Percentiles rank a stretch among this genome's conserved stretches.
Evolutionary conservation across 148 eudicot genomes (phyloP).

Genomic region (Polygonum maritimum): DNA sequence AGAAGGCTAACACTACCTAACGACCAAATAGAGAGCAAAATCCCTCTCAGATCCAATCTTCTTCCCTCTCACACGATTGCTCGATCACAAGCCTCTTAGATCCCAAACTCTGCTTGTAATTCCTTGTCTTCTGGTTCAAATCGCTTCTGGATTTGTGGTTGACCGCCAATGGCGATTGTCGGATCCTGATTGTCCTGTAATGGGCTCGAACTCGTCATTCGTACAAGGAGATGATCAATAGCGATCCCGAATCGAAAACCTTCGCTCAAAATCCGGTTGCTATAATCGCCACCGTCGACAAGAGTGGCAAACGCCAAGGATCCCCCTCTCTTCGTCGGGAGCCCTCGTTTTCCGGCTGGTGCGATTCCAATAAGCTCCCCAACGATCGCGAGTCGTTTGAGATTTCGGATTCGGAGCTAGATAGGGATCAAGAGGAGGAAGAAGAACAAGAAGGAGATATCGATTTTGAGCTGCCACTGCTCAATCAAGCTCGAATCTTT

Average conservation of each 20-base stretch:
- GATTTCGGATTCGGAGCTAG: conserved; percentile 14
- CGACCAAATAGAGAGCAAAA: background rate
- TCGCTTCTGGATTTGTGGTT: background rate
- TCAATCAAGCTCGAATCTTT: conserved; percentile 7
- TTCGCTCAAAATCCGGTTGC: conserved; percentile 10
- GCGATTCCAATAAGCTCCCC: conserved; percentile 18
- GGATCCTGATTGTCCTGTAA: background rate
- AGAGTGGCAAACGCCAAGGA: conserved; percentile 9
- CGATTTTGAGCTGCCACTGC: conserved; percentile 34
- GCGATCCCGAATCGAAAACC: conserved; percentile 16
- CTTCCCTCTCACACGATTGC: background rate
- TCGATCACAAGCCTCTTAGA: background rate
- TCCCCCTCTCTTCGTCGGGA: conserved; percentile 21
- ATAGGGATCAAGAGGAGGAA: background rate
- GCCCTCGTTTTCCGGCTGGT: conserved; percentile 44
- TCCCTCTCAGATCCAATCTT: conserved; percentile 8
- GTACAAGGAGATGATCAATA: conserved; percentile 24
- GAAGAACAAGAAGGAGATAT: conserved; percentile 10
- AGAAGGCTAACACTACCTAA: background rate
- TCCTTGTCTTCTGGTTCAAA: background rate
- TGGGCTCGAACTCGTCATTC: background rate
- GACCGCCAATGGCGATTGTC: background rate
- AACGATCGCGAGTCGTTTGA: conserved; percentile 9
- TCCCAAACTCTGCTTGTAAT: background rate
- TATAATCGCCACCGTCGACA: background rate